phyloP scores from a whole-genome alignment of 441 rosid genomes.

The Brassica hybrid region DNA sequence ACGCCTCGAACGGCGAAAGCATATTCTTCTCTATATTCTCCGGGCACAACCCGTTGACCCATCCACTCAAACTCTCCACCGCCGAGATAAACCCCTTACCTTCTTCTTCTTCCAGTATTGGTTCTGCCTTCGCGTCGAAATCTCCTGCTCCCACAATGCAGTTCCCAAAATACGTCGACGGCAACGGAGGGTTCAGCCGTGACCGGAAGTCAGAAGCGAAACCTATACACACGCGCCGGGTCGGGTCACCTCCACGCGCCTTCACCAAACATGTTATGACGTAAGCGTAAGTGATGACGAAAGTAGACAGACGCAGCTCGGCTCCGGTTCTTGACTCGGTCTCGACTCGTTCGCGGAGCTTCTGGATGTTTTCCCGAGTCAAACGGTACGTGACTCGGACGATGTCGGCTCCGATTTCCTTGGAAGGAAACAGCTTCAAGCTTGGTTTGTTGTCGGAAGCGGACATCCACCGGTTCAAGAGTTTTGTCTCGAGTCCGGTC shows the following conservation, averaged over 20 bases:
- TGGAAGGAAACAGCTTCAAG: conserved; percentile 30
- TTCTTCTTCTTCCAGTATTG: conserved; percentile 27
- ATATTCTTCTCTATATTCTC: conserved; percentile 33
- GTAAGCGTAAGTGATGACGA: conserved; percentile 48
- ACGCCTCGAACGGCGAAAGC: conserved; percentile 30
- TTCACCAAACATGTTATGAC: conserved; percentile 39
- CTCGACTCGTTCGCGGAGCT: conserved; percentile 36
- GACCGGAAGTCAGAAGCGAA: conserved; percentile 36
- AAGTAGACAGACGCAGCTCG: conserved; percentile 42
- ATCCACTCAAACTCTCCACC: conserved; percentile 25
- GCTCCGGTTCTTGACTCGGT: not conserved
- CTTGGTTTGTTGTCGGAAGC: conserved; percentile 36
- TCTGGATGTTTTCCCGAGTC: conserved; percentile 36
- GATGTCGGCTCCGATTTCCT: not conserved
- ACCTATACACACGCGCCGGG: conserved; percentile 28
- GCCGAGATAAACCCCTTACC: conserved; percentile 24
- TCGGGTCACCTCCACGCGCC: conserved; percentile 36
- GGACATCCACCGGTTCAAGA: conserved; percentile 33
- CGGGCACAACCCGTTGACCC: conserved; percentile 32
- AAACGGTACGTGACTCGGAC: conserved; percentile 43
- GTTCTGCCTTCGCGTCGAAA: conserved; percentile 29
- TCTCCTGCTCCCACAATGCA: conserved; percentile 39
- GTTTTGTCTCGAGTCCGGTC: conserved; percentile 29
- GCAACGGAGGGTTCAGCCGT: conserved; percentile 34
- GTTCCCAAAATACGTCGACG: conserved; percentile 37